Base-by-base conservation (phyloP, 306 rosid genomes). In the Dryas drummondii region DNA sequence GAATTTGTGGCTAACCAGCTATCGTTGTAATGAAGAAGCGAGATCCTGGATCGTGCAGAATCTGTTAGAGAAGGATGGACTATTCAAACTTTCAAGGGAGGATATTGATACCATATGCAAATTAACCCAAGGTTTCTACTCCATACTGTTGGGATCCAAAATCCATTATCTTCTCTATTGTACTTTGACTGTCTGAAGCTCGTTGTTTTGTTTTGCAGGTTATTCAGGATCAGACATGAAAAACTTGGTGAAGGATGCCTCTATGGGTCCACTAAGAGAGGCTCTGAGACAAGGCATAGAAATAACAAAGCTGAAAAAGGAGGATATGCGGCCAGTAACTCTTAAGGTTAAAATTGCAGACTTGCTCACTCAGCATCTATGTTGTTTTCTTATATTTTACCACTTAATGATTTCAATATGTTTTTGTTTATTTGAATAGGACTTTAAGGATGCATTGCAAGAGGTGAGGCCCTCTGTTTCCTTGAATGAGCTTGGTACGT, bases 141-240 rank as follows among this genome's bases (percentile, higher is more conserved):
- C 65, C 65, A 59, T 77, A n/a, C 53, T 59, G 12, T 73, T 7
- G 12, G 53, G 74, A 16, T 66, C 71, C 9, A 52, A 49, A 77
- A 49, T 77, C n/a, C 61, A 46, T 61, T 40, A 51, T 70, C 49
- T 82, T 81, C 62, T 79, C 71, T 6, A 5, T 59, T 10, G 42
- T 68, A 50, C 47, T 70, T 75, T 75, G 41, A 79, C 75, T 57
- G 65, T 19, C n/a, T 10, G 45, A 52, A 46, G 26, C 66, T 81
- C 60, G 56, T 54, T 32, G 47, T 68, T 49, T 75, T 52, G 22
- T 26, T 88, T 81, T 44, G 51, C 81, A 90, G 97, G 99, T 42
- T 94, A 94, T 79, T 94, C 97, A 10, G 97, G 97, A 76, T 94
- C 99, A 55, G 97, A 94, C 90, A 90, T 94, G 99, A 87, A 89